These are phyloP conservation scores for Rhodotorula sp. DNA, from an alignment of 1,284 basidiomycete genomes.

Conservation along the genomic window DNA sequence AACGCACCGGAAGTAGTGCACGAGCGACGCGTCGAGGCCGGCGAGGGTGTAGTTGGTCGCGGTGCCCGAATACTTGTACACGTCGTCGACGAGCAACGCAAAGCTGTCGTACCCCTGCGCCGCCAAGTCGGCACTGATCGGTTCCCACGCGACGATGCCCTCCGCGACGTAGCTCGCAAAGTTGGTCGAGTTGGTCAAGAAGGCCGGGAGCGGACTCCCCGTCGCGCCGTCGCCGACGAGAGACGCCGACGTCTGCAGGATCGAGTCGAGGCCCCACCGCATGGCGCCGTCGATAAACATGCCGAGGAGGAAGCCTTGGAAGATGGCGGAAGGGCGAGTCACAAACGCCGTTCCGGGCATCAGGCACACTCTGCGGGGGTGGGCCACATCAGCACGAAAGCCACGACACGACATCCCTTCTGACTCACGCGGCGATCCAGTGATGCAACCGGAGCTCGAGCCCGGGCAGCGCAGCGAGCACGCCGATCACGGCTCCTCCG, in stretches of 20 bases:
- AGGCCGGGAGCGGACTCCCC: constrained; percentile 67
- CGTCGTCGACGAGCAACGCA: constrained; percentile 77
- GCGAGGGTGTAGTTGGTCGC: constrained; percentile 68
- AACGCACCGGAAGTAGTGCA: constrained; percentile 73
- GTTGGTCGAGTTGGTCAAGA: constrained; percentile 68
- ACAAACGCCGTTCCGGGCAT: constrained; percentile 78
- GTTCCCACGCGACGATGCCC: constrained; percentile 68
- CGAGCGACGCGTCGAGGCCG: constrained; percentile 61
- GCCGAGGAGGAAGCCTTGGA: constrained; percentile 76
- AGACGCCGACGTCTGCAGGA: constrained; percentile 73
- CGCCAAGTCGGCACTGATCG: constrained; percentile 46
- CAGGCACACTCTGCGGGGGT: constrained; percentile 61
- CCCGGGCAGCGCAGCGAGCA: constrained; percentile 68
- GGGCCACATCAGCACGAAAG: too few species aligned
- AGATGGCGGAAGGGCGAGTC: constrained; percentile 71
- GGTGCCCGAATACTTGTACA: constrained; percentile 68
- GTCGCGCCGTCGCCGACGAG: constrained; percentile 70
- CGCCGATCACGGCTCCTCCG: constrained; percentile 65
- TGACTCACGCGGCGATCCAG: constrained; percentile 37
- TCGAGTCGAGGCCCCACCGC: constrained; percentile 74
- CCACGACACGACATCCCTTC: too few species aligned
- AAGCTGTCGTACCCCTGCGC: constrained; percentile 58
- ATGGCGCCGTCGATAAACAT: constrained; percentile 60
- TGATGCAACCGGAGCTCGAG: constrained; percentile 46
- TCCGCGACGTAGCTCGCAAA: constrained; percentile 57